Conservation (phyloP, 495 filamentous ascomycete species). For the Neurospora hispaniola region DNA sequence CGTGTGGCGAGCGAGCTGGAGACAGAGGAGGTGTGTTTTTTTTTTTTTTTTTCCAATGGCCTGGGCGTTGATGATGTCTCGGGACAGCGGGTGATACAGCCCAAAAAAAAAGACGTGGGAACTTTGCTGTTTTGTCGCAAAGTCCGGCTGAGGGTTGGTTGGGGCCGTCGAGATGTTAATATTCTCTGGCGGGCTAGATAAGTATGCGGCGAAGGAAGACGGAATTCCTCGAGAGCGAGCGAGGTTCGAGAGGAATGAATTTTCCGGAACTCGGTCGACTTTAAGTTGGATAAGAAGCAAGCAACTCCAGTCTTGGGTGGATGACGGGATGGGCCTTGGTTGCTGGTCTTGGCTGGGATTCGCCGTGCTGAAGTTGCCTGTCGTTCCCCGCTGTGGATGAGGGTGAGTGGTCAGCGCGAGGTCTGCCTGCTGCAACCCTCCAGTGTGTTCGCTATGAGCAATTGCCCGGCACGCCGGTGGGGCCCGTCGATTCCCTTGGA, state of each 20-base stretch:
- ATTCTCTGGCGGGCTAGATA: not conserved
- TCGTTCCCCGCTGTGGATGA: too few relatives aligned
- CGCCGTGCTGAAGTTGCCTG: too few relatives aligned
- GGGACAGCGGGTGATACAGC: not conserved
- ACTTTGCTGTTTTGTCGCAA: not conserved
- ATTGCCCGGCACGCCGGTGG: not conserved
- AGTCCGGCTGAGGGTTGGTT: not conserved
- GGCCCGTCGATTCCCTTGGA: not conserved
- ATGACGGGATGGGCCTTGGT: too few relatives aligned
- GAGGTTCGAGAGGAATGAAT: not conserved
- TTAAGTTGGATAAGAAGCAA: not conserved
- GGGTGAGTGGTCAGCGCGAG: not conserved
- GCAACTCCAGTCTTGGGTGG: too few relatives aligned
- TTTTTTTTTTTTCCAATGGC: not conserved
- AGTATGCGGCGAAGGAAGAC: not conserved
- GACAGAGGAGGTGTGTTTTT: not conserved
- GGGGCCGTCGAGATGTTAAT: not conserved
- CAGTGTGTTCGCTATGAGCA: not conserved
- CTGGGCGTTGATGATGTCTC: not conserved
- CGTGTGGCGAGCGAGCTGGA: conserved; percentile 8
- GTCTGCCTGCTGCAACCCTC: not conserved
- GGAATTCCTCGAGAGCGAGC: not conserved
- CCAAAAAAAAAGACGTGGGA: not conserved
- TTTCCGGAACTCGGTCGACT: not conserved
- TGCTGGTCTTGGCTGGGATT: too few relatives aligned